Evolutionary conservation across 1,284 basidiomycete genomes (phyloP), one percentile per base, ranked within the genome.

Genomic region (Sporisorium graminicola): DNA sequence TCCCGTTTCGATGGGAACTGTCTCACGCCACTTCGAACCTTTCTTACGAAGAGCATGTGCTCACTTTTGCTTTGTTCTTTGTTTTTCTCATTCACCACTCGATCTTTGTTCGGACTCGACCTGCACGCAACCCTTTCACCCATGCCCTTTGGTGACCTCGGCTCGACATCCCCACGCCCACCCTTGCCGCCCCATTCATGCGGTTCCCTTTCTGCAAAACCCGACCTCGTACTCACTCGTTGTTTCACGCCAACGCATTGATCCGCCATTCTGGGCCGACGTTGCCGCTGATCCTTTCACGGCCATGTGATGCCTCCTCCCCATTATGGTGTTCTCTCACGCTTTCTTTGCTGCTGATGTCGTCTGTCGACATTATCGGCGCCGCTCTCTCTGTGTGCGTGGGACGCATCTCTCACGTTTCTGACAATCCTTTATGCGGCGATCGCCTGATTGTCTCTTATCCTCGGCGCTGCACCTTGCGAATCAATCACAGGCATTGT

Each of bases 401-500:
- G 37, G 37, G 29, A 8, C 37, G 37, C 37, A 40, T 40, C 37
- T 40, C 6, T 16, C n/a, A 18, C n/a, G 9, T n/a, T 31, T 20
- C 29, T 46, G 12, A 3, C 18, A 5, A 6, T 40, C 16, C 16
- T 40, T 40, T 40, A 18, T 40, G 37, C n/a, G 40, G 29, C 49
- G 18, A 31, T 49, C 29, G 26, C 31, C n/a, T 10, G 26, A 18
- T 20, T 31, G 52, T 24, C 51, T n/a, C 13, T 20, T 13, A 53
- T 24, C 26, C 24, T 55, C 42, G 40, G n/a, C 5, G 20, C 4
- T 18, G 29, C 42, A 29, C 16, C 42, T 20, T 16, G 5, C n/a
- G 27, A 26, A 22, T 5, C 35, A 10, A 20, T 7, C 12, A 52
- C 52, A 78, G 76, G 57, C 61, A 9, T 58, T 82, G 2, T 78